phyloP scores from a whole-genome alignment of 257 asterid species.

The Capsicum baccatum region DNA sequence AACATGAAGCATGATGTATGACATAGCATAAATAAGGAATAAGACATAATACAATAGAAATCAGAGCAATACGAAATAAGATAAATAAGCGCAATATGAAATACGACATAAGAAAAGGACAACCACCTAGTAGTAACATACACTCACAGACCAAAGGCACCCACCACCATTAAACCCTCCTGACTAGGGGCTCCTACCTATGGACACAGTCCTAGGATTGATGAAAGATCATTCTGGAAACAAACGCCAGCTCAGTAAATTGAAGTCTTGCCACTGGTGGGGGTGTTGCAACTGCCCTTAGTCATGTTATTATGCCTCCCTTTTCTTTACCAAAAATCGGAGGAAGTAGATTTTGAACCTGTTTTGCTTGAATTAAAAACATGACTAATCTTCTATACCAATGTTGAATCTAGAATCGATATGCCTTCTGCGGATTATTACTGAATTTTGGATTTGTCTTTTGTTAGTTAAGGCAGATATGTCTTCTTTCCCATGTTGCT shows the following conservation, averaged over 20 bases:
- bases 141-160: too few species aligned
- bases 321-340: slow-evolving; percentile 16
- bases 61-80: too few species aligned
- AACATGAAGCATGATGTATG: too few species aligned
- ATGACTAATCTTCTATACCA: neutral
- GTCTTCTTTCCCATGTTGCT: slow-evolving; percentile 2
- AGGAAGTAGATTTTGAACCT: slow-evolving; percentile 2
- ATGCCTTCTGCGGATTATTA: neutral
- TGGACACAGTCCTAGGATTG: too few species aligned
- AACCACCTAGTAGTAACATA: too few species aligned
- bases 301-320: slow-evolving; percentile 20
- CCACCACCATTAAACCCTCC: too few species aligned
- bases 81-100: too few species aligned
- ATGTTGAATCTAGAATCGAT: neutral
- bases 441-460: slow-evolving; percentile 18
- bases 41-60: too few species aligned
- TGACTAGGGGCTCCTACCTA: too few species aligned
- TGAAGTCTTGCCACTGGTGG: neutral
- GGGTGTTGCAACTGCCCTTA: slow-evolving; percentile 7
- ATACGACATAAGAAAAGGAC: too few species aligned
- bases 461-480: neutral
- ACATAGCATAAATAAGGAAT: too few species aligned
- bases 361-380: neutral
- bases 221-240: neutral
- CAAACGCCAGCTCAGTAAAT: neutral